A percentile compares a stretch with the other conserved stretches of the same genome.
Conservation (phyloP, 202 grass and related monocot genomes). For the Saccharum hybrid region DNA sequence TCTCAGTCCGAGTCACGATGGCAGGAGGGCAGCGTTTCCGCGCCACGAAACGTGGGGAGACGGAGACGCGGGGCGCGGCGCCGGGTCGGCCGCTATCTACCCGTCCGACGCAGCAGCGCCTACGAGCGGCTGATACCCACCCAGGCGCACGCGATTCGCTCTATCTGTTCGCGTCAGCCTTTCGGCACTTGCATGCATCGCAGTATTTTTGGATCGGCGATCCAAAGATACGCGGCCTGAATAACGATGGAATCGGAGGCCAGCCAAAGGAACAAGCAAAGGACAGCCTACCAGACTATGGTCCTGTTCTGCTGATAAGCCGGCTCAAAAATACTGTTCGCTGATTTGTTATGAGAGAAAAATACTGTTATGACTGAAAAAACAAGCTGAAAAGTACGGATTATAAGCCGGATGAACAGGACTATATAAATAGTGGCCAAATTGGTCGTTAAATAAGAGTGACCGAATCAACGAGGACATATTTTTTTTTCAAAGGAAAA, state of each 20-base stretch:
- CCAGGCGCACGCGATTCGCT: constrained; percentile 5
- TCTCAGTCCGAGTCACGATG: neutral
- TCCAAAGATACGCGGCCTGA: neutral
- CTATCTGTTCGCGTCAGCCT: neutral
- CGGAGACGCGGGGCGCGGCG: no score
- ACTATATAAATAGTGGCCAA: neutral
- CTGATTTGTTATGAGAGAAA: no score
- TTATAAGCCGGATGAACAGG: no score
- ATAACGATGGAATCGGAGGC: neutral
- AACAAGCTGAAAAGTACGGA: no score
- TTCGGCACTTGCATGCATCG: neutral
- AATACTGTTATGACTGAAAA: no score
- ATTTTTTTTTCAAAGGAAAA: no score
- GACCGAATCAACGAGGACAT: no score
- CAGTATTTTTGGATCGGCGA: neutral
- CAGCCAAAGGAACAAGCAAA: neutral
- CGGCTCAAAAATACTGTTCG: no score
- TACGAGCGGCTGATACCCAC: neutral
- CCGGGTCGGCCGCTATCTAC: neutral
- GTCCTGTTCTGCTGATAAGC: no score
- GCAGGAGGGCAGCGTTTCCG: neutral
- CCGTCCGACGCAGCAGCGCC: neutral
- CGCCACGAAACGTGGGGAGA: neutral
- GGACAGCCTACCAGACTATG: constrained; percentile 23
- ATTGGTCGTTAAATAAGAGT: constrained; percentile 1